phyloP scores from a whole-genome alignment of 371 early-diverging fungal genomes.

The Saksenaea oblongispora region DNA sequence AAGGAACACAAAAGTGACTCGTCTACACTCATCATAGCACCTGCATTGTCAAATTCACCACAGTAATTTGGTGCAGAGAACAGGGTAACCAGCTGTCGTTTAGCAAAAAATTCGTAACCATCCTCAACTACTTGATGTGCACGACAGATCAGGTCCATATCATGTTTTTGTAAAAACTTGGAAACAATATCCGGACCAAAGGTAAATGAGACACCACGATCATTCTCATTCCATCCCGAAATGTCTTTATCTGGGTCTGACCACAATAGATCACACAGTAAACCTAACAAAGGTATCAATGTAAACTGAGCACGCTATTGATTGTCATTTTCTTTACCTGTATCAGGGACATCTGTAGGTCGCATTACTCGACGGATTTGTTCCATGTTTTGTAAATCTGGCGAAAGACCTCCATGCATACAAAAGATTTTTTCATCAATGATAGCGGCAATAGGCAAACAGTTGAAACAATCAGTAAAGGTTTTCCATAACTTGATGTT shows the following conservation, averaged over 20 bases:
- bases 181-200: slow-evolving; percentile 88
- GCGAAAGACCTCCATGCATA: slow-evolving; percentile 97
- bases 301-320: slow-evolving; percentile 18
- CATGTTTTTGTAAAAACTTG: slow-evolving; percentile 89
- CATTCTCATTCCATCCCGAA: slow-evolving; percentile 89
- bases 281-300: slow-evolving; percentile 50
- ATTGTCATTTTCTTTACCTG: slow-evolving; percentile 58
- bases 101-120: slow-evolving; percentile 95
- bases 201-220: slow-evolving; percentile 89
- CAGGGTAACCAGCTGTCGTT: slow-evolving; percentile 91
- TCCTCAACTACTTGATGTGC: slow-evolving; percentile 98
- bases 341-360: slow-evolving; percentile 96
- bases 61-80: slow-evolving; percentile 97
- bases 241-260: slow-evolving; percentile 93
- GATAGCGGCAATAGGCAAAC: slow-evolving; percentile 92
- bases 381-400: slow-evolving; percentile 84
- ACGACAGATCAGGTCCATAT: slow-evolving; percentile 90
- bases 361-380: slow-evolving; percentile 88
- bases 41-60: slow-evolving; percentile 95
- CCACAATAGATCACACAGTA: slow-evolving; percentile 95
- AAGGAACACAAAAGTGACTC: slow-evolving; percentile 91
- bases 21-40: slow-evolving; percentile 98
- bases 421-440: slow-evolving; percentile 94
- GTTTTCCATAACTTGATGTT: slow-evolving; percentile 94
- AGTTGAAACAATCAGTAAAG: slow-evolving; percentile 93